These are phyloP conservation scores for Amanita thiersii DNA, from an alignment of 768 basidiomycete species.

Conservation along the genomic window DNA sequence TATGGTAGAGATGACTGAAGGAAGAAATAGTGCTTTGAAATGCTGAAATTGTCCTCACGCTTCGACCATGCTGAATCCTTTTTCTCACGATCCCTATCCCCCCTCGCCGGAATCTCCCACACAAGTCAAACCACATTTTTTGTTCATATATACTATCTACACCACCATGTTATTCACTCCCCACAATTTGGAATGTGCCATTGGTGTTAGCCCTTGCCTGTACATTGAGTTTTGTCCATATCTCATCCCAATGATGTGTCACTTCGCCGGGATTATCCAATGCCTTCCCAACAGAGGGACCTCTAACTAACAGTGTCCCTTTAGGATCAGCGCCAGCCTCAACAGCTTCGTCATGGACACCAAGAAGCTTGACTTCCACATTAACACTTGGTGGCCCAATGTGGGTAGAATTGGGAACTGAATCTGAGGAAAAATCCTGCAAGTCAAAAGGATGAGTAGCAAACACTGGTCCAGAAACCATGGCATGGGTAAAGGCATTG, in stretches of 20 bases:
- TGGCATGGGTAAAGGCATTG: constrained; percentile 49
- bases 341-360: constrained; percentile 54
- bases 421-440: constrained; percentile 52
- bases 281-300: constrained; percentile 62
- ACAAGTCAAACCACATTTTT: no score
- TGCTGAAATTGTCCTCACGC: constrained; percentile 18
- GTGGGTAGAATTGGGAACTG: constrained; percentile 27
- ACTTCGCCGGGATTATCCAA: constrained; percentile 32
- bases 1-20: constrained; percentile 39
- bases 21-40: constrained; percentile 47
- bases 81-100: constrained; percentile 25
- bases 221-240: constrained; percentile 36
- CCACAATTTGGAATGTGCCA: constrained; percentile 48
- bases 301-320: constrained; percentile 56
- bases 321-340: constrained; percentile 61
- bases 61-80: constrained; percentile 17
- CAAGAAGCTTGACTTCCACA: constrained; percentile 73
- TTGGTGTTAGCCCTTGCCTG: no score
- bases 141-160: not conserved
- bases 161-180: constrained; percentile 11
- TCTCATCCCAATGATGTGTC: constrained; percentile 38
- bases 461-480: constrained; percentile 69
- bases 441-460: constrained; percentile 82
- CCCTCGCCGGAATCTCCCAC: not conserved
- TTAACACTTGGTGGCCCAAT: constrained; percentile 82